Percentiles rank a stretch among this genome's conserved stretches.
These are phyloP conservation scores for Oxyria digyna DNA, from an alignment of 148 eudicot species.

Conservation along the genomic window DNA sequence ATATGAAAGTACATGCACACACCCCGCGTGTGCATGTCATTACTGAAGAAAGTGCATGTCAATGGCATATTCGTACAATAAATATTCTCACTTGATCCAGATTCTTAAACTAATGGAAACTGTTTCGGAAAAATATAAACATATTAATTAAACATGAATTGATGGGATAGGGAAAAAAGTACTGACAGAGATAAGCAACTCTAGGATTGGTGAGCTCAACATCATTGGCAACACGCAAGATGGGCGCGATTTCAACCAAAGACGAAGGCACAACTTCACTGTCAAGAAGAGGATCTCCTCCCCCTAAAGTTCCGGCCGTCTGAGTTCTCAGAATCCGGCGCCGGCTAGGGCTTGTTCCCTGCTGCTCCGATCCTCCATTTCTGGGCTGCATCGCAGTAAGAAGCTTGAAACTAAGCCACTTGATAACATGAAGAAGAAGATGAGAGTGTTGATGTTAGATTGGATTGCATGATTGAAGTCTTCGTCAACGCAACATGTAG, in stretches of 20 bases:
- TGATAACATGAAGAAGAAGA: background rate
- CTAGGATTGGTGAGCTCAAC: slow-evolving; percentile 48
- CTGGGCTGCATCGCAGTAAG: background rate
- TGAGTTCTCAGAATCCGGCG: slow-evolving; percentile 43
- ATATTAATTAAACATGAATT: too few species aligned
- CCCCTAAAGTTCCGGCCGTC: slow-evolving; percentile 46
- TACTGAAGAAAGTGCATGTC: too few species aligned
- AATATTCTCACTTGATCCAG: too few species aligned
- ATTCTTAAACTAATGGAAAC: too few species aligned
- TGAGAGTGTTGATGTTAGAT: background rate
- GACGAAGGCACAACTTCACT: slow-evolving; percentile 71
- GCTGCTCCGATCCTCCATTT: background rate
- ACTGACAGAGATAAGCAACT: slow-evolving; percentile 62
- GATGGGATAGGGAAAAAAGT: background rate
- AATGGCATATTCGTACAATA: too few species aligned
- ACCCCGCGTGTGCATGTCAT: too few species aligned
- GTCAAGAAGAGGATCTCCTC: slow-evolving; percentile 37
- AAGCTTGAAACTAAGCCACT: background rate
- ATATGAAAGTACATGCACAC: too few species aligned
- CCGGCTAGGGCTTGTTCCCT: slow-evolving; percentile 7
- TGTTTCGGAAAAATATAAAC: too few species aligned
- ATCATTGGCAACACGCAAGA: slow-evolving; percentile 64
- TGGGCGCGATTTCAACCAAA: slow-evolving; percentile 54
- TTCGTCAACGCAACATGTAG: background rate
- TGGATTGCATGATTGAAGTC: background rate